phyloP scores from a whole-genome alignment of 2,329 filamentous ascomycete genomes.

The Arachnopeziza araneosa region DNA sequence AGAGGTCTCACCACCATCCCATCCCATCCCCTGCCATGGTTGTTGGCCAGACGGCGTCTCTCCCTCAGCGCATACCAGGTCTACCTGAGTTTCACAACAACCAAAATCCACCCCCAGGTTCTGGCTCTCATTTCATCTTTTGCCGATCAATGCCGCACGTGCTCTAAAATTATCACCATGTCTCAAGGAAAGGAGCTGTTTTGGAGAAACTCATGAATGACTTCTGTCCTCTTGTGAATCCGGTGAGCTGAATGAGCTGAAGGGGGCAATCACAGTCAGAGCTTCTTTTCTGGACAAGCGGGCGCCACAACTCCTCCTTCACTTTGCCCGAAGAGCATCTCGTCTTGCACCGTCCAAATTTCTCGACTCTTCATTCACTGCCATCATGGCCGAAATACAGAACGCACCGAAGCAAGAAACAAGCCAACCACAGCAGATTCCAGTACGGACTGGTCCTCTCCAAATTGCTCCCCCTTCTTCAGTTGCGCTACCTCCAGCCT shows the following conservation, averaged over 20 bases:
- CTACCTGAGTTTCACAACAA: background rate
- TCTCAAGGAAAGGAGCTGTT: background rate
- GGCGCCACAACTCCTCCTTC: background rate
- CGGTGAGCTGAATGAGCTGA: background rate
- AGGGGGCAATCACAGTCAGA: background rate
- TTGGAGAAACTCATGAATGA: background rate
- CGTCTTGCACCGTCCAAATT: background rate
- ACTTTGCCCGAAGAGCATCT: background rate
- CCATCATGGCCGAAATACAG: slow-evolving; percentile 23
- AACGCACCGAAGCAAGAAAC: slow-evolving; percentile 9
- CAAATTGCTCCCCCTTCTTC: slow-evolving; percentile 20
- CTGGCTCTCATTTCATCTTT: slow-evolving; percentile 9
- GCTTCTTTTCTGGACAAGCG: background rate
- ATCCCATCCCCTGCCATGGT: background rate
- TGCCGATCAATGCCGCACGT: slow-evolving; percentile 6
- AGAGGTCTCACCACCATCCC: background rate
- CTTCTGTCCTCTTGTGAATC: background rate
- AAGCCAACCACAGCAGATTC: slow-evolving; percentile 24
- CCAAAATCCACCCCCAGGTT: background rate
- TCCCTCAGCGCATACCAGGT: background rate
- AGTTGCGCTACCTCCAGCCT: slow-evolving; percentile 15
- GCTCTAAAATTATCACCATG: background rate
- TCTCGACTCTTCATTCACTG: background rate
- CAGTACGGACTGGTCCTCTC: slow-evolving; percentile 17
- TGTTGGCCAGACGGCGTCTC: background rate